Conservation (phyloP, 106 monocot genomes). For the Dendrobium officinale region DNA sequence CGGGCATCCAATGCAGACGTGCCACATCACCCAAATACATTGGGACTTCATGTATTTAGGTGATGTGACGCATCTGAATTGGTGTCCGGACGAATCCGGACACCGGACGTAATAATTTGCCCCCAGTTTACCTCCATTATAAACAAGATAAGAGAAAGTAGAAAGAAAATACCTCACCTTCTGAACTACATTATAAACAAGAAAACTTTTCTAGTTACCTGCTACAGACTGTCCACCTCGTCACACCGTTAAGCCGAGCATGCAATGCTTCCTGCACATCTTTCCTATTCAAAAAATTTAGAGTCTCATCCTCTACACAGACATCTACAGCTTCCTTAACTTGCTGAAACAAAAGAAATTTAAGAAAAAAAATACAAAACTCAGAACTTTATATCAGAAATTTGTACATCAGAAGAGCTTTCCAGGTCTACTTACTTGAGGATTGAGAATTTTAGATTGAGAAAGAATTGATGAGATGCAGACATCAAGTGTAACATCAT, state of each 20-base stretch:
- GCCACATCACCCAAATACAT: too few species aligned
- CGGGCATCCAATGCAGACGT: too few species aligned
- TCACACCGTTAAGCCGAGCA: constrained; percentile 45
- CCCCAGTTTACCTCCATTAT: too few species aligned
- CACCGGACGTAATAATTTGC: too few species aligned
- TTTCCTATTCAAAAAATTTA: constrained; percentile 79
- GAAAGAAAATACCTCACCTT: neutral
- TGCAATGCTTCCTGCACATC: constrained; percentile 87
- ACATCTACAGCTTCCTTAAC: constrained; percentile 69
- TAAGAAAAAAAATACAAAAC: neutral
- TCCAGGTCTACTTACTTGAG: constrained; percentile 45
- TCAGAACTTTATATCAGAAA: neutral
- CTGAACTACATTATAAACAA: neutral
- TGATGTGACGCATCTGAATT: too few species aligned
- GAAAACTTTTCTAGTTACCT: constrained; percentile 29
- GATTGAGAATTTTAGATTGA: constrained; percentile 58
- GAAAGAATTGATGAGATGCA: constrained; percentile 88
- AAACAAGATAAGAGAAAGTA: neutral
- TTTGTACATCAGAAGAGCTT: neutral
- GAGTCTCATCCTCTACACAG: constrained; percentile 93
- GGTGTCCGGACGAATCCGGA: too few species aligned
- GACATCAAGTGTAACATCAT: constrained; percentile 96
- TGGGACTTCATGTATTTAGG: too few species aligned
- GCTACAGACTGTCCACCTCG: constrained; percentile 87
- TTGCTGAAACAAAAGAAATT: constrained; percentile 32